Conservation (phyloP, 345 rosid genomes). For the Sisymbrium irio region DNA sequence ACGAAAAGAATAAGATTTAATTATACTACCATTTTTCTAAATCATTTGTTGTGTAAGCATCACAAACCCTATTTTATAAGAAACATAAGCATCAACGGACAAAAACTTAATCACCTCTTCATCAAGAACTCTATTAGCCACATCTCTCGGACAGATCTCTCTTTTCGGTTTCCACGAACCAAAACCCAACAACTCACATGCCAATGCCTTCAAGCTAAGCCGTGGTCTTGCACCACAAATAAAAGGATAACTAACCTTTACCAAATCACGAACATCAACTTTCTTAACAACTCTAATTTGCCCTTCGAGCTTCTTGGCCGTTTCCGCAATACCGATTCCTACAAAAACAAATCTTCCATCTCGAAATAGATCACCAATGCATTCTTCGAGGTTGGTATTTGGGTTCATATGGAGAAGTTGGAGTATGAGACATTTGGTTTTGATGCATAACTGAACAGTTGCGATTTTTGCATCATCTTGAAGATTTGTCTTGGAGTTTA, state of each 20-base stretch:
- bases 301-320: not conserved
- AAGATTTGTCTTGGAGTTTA: constrained; percentile 7
- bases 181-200: constrained; percentile 17
- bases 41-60: not conserved
- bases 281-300: not conserved
- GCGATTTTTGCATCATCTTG: constrained; percentile 6
- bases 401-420: constrained; percentile 21
- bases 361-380: not conserved
- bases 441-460: constrained; percentile 26
- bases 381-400: constrained; percentile 9
- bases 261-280: constrained; percentile 26
- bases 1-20: not conserved
- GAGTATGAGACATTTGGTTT: constrained; percentile 26
- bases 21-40: not conserved
- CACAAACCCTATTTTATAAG: constrained; percentile 19
- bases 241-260: constrained; percentile 13
- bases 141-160: constrained; percentile 2
- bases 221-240: constrained; percentile 11
- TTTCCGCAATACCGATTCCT: constrained; percentile 23
- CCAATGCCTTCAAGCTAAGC: constrained; percentile 23
- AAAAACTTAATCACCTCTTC: constrained; percentile 27
- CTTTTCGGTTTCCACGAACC: constrained; percentile 21
- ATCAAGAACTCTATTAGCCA: constrained; percentile 15
- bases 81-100: constrained; percentile 26
- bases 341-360: constrained; percentile 17